Conservation (phyloP, 2,329 filamentous ascomycete species). For the Cladophialophora exuberans region DNA sequence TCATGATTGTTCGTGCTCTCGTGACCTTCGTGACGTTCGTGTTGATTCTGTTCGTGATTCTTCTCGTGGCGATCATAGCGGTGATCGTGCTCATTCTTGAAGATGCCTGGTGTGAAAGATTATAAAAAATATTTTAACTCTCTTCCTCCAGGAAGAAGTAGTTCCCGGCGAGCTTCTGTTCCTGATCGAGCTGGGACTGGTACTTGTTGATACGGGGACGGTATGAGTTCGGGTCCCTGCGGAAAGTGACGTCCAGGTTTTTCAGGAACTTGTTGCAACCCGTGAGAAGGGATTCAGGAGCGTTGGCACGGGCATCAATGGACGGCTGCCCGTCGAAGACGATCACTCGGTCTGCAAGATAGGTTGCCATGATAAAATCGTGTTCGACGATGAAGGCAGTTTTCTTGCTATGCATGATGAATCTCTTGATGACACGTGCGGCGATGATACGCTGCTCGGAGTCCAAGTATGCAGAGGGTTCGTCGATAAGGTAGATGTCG, state of each 20-base stretch:
- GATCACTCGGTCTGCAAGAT: conserved; percentile 89
- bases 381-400: conserved; percentile 99
- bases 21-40: conserved; percentile 38
- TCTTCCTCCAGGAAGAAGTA: conserved; percentile 98
- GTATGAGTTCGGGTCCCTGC: conserved; percentile 93
- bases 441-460: conserved; percentile 99
- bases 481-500: conserved; percentile 98
- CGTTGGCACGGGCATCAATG: conserved; percentile 82
- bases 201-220: conserved; percentile 98
- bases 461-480: conserved; percentile 95
- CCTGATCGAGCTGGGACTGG: conserved; percentile 93
- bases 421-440: conserved; percentile 96
- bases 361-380: conserved; percentile 97
- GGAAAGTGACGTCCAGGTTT: conserved; percentile 97
- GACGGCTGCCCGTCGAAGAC: conserved; percentile 96
- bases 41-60: conserved; percentile 17
- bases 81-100: conserved; percentile 26
- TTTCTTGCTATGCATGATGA: conserved; percentile 99
- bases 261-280: conserved; percentile 97
- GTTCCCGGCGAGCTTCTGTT: conserved; percentile 92
- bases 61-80: conserved; percentile 20
- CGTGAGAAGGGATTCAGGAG: conserved; percentile 86
- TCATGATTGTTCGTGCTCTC: conserved; percentile 40
- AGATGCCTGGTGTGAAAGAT: conserved; percentile 45
- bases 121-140: conserved; percentile 66